A percentile compares a stretch with the other conserved stretches of the same genome.
Evolutionary conservation across 2,329 filamentous ascomycete genomes (phyloP).

Genomic region (Teratosphaeriaceae sp.): DNA sequence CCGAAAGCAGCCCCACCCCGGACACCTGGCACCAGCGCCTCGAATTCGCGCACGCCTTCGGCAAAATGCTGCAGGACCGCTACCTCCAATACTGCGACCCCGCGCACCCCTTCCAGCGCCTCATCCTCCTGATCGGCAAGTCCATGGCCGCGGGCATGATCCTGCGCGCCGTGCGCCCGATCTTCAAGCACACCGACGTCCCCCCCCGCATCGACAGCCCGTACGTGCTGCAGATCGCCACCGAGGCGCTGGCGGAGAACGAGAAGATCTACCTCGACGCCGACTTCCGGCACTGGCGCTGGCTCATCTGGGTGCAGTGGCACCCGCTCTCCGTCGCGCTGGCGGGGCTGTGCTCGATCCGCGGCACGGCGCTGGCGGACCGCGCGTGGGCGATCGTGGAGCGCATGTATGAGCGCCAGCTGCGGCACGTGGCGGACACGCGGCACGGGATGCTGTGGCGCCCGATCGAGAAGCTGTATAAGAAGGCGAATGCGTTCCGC

Average conservation of each 20-base stretch:
- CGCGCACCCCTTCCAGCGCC: conserved; percentile 15
- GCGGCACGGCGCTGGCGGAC: conserved; percentile 40
- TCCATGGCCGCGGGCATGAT: conserved; percentile 21
- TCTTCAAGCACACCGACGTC: conserved; percentile 9
- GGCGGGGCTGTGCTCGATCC: conserved; percentile 46
- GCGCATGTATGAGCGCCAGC: conserved; percentile 37
- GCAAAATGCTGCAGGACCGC: conserved; percentile 15
- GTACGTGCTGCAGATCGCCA: conserved; percentile 30
- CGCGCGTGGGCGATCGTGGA: conserved; percentile 48
- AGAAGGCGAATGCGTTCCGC: conserved; percentile 36
- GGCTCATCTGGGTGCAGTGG: conserved; percentile 52
- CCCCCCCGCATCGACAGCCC: conserved; percentile 27
- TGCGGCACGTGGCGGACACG: conserved; percentile 42
- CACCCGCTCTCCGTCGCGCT: conserved; percentile 49
- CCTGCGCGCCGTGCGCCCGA: conserved; percentile 25
- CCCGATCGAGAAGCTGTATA: conserved; percentile 48
- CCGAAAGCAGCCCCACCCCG: conserved; percentile 11
- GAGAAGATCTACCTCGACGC: conserved; percentile 29
- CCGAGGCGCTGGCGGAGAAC: conserved; percentile 42
- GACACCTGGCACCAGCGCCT: conserved; percentile 25
- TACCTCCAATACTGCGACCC: conserved; percentile 22
- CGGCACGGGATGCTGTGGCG: conserved; percentile 47
- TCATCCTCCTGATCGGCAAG: conserved; percentile 17
- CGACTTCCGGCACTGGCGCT: conserved; percentile 36
- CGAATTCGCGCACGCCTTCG: conserved; percentile 21